Evolutionary conservation across 345 rosid genomes (phyloP).

Genomic region (Erysimum cheiranthoides): DNA sequence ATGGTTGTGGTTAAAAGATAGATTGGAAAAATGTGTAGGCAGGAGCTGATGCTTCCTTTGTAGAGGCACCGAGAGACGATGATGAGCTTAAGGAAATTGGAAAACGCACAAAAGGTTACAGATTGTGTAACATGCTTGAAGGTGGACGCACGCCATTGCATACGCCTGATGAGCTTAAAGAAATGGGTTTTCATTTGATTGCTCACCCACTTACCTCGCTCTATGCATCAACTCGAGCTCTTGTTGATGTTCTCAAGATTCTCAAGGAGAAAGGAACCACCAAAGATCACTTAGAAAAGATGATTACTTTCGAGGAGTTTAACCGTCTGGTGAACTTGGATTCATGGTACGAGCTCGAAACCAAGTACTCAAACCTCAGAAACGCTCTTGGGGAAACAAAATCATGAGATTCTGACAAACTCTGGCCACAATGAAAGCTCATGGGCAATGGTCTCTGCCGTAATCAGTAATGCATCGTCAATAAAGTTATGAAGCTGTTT

Average conservation of each 20-base stretch:
- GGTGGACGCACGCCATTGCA: slow-evolving; percentile 61
- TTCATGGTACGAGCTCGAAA: slow-evolving; percentile 54
- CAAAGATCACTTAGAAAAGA: slow-evolving; percentile 48
- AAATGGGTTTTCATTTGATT: slow-evolving; percentile 56
- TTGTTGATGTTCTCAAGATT: slow-evolving; percentile 53
- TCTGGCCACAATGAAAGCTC: not conserved
- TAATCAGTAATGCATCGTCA: not conserved
- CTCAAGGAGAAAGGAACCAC: slow-evolving; percentile 54
- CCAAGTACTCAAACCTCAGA: slow-evolving; percentile 44
- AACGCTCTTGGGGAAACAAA: slow-evolving; percentile 44
- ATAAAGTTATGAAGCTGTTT: slow-evolving; percentile 10
- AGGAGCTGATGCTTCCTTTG: slow-evolving; percentile 61
- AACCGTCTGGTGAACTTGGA: slow-evolving; percentile 53
- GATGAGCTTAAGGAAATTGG: slow-evolving; percentile 56
- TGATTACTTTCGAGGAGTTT: slow-evolving; percentile 57
- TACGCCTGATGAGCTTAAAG: slow-evolving; percentile 57
- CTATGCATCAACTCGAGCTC: slow-evolving; percentile 53
- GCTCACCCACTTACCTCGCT: slow-evolving; percentile 45
- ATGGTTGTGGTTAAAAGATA: not conserved
- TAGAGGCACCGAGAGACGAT: slow-evolving; percentile 59
- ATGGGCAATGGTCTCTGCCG: not conserved
- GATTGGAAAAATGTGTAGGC: slow-evolving; percentile 41
- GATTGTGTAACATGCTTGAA: slow-evolving; percentile 61
- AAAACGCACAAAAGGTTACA: slow-evolving; percentile 48
- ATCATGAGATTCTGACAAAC: slow-evolving; percentile 19